Evolutionary conservation across 2,329 filamentous ascomycete species (phyloP).

Genomic region (Verticillium dahliae): DNA sequence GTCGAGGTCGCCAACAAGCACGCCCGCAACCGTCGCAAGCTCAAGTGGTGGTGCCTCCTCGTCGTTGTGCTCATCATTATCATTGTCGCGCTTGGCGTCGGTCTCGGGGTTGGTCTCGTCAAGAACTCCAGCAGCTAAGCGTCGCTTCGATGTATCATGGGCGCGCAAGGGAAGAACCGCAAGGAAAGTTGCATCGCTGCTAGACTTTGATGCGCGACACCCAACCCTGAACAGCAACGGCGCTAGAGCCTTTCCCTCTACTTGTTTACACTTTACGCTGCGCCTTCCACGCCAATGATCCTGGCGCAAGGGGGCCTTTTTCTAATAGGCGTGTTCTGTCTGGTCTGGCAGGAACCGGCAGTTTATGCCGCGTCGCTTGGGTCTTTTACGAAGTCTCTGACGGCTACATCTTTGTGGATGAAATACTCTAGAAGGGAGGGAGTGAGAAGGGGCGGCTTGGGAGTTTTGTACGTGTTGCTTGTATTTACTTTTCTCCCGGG

Average conservation of each 20-base stretch:
- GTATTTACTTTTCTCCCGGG: not conserved
- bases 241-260: not conserved
- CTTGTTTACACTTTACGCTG: not conserved
- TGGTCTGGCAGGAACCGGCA: not conserved
- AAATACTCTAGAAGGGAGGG: not conserved
- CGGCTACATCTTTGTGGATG: not conserved
- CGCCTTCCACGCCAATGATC: not conserved
- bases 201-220: not conserved
- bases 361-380: not conserved
- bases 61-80: conserved; percentile 54
- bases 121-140: conserved; percentile 4
- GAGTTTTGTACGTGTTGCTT: not conserved
- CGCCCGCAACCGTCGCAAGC: conserved; percentile 61
- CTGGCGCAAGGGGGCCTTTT: not conserved
- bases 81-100: conserved; percentile 47
- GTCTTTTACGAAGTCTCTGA: not conserved
- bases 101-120: conserved; percentile 34
- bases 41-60: conserved; percentile 76
- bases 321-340: not conserved
- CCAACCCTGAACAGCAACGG: not conserved
- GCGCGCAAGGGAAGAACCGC: not conserved
- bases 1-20: conserved; percentile 61
- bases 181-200: not conserved
- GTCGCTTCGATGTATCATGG: not conserved
- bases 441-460: not conserved